A percentile compares a stretch with the other conserved stretches of the same genome.
phyloP scores from a whole-genome alignment of 2,329 filamentous ascomycete genomes.

The Aspergillus awamori region DNA sequence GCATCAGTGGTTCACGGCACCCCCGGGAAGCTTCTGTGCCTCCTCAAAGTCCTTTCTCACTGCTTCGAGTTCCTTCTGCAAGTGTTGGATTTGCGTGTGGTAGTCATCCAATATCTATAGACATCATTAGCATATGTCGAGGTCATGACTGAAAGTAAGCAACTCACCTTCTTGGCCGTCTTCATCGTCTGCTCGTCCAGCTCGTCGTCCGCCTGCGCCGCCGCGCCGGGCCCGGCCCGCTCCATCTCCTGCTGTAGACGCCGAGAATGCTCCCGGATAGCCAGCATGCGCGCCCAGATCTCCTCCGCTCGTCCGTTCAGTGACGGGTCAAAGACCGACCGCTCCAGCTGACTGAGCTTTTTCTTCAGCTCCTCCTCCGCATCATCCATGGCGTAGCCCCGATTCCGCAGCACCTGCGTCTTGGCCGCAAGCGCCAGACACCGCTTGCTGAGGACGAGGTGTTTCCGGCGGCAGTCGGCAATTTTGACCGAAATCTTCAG shows the following conservation, averaged over 20 bases:
- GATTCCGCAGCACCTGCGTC: constrained; percentile 64
- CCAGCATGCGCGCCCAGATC: constrained; percentile 68
- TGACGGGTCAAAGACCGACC: constrained; percentile 62
- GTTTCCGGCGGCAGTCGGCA: constrained; percentile 61
- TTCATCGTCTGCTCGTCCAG: constrained; percentile 62
- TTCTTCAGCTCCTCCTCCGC: constrained; percentile 66
- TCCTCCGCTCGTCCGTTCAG: constrained; percentile 64
- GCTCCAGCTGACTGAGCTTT: constrained; percentile 61
- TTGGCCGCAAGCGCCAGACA: constrained; percentile 65
- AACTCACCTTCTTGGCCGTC: constrained; percentile 61
- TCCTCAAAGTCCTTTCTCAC: constrained; percentile 63
- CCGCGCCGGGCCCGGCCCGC: constrained; percentile 49
- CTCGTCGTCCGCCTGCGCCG: constrained; percentile 46
- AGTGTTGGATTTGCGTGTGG: constrained; percentile 56
- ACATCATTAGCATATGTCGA: constrained; percentile 17
- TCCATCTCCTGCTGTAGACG: constrained; percentile 64
- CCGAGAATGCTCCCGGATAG: constrained; percentile 61
- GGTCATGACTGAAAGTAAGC: neutral
- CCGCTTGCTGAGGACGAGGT: constrained; percentile 62
- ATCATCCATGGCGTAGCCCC: constrained; percentile 67
- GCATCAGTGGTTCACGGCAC: constrained; percentile 20
- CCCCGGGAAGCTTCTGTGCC: constrained; percentile 49
- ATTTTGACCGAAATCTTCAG: constrained; percentile 62
- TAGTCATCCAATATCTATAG: constrained; percentile 56
- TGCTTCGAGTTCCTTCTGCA: constrained; percentile 62